phyloP scores from a whole-genome alignment of 768 basidiomycete genomes.

The Collybiopsis luxurians region DNA sequence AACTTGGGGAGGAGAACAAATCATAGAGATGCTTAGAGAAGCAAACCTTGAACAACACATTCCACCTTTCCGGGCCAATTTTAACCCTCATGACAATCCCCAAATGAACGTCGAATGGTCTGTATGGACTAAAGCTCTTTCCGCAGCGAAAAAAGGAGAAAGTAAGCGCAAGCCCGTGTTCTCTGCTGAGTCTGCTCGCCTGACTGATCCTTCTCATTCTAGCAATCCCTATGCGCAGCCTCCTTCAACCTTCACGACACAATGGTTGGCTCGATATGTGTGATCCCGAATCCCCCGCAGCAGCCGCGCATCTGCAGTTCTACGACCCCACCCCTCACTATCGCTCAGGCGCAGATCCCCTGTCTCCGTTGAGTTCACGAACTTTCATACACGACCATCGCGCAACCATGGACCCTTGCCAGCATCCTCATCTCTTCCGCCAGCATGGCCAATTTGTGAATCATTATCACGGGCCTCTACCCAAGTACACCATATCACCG shows the following conservation, averaged over 20 bases:
- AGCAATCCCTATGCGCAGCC: constrained; percentile 5
- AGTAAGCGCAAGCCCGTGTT: neutral
- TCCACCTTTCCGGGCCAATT: constrained; percentile 48
- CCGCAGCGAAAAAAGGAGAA: neutral
- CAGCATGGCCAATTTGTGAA: constrained; percentile 55
- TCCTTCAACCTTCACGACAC: neutral
- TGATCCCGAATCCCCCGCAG: constrained; percentile 5
- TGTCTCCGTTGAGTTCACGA: constrained; percentile 19
- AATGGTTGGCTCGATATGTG: constrained; percentile 14
- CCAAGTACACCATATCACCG: constrained; percentile 41
- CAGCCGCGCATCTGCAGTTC: constrained; percentile 25
- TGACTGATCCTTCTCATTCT: neutral
- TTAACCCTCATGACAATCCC: constrained; percentile 50
- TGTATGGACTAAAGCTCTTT: neutral
- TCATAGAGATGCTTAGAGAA: constrained; percentile 34
- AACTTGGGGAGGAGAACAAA: constrained; percentile 26
- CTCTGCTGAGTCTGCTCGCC: neutral
- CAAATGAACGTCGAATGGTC: constrained; percentile 31
- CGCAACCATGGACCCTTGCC: constrained; percentile 48
- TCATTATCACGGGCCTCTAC: constrained; percentile 42
- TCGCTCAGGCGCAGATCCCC: constrained; percentile 6
- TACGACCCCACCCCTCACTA: constrained; percentile 30
- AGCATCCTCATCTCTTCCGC: constrained; percentile 40
- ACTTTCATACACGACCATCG: constrained; percentile 51
- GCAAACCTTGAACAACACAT: constrained; percentile 35